Percentiles rank a stretch among this genome's conserved stretches.
Evolutionary conservation across 208 protist species (phyloP).

Genomic region (Wallacemonas sp.): DNA sequence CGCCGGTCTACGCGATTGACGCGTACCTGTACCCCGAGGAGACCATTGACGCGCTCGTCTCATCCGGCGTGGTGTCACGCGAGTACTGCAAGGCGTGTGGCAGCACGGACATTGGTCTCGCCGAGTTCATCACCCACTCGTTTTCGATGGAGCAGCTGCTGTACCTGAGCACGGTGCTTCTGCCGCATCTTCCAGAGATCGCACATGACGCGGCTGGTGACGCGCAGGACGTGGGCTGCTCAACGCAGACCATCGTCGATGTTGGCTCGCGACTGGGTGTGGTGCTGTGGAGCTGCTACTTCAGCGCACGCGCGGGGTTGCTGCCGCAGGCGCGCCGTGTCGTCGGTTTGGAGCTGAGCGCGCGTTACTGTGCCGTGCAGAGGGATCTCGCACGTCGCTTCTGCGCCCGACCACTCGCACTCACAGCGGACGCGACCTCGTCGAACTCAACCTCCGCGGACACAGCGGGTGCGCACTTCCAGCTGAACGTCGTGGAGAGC

Average conservation of each 20-base stretch:
- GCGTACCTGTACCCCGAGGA: constrained; percentile 76
- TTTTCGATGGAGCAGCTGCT: constrained; percentile 82
- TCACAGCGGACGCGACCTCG: not conserved
- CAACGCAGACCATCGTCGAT: constrained; percentile 39
- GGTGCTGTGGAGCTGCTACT: constrained; percentile 61
- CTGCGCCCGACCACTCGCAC: constrained; percentile 12
- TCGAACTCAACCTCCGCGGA: not conserved
- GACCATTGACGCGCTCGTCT: constrained; percentile 64
- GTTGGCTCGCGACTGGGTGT: constrained; percentile 82
- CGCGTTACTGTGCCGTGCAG: constrained; percentile 23
- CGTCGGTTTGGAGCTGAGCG: constrained; percentile 41
- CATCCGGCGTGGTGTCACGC: constrained; percentile 38
- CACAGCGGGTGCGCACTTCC: not conserved
- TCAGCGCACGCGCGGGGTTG: constrained; percentile 44
- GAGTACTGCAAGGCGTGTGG: constrained; percentile 77
- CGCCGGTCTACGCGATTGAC: constrained; percentile 70
- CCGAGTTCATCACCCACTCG: constrained; percentile 85
- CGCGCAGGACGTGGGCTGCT: constrained; percentile 5
- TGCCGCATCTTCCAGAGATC: constrained; percentile 21
- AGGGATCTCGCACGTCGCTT: constrained; percentile 33
- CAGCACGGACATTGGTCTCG: constrained; percentile 45
- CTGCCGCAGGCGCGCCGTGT: constrained; percentile 24
- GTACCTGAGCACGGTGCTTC: constrained; percentile 69
- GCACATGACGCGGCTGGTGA: not conserved
- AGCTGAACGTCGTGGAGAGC: constrained; percentile 48